Base-by-base conservation (phyloP, 169 alveolate genomes). In the Eimeria necatrix region DNA sequence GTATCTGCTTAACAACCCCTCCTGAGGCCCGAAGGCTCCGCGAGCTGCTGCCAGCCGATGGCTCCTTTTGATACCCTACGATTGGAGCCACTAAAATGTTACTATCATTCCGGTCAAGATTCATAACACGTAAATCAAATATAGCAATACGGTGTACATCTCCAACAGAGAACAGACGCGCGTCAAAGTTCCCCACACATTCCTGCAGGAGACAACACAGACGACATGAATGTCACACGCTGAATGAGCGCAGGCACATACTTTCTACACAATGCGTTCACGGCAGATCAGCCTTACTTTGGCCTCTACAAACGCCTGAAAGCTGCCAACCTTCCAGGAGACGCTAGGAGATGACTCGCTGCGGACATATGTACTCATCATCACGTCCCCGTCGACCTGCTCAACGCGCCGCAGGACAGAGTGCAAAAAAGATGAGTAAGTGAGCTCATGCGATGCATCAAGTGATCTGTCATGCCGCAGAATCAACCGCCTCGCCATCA, bases 71-170 rank as follows among this genome's bases (percentile, higher is more conserved):
- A 87, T 85, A 83, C 10, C 95, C 95, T 52, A 96, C 83, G 68
- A 96, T 80, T 53, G 97, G 97, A 24, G 97, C 96, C 68, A 99
- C 99, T 81, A 99, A 97, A 71, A 99, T 99, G 95, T 99, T 99
- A 60, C 99, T 99, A 95, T 99, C 99, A 96, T 99, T 99, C 91
- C 99, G 96, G 96, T 99, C 99, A 84, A 99, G 97, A 95, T 99
- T 99, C 94, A 98, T 96, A n/a, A 99, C 98, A 76, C 99, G 97
- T 32, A 99, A 97, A 96, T 99, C 99, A 61, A 99, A 97, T 78
- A 99, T 98, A 16, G 98, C 99, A 53, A 99, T 99, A 85, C 98
- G 98, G 90, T 99, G 99, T 26, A 99, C 99, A 96, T 99, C 99
- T 68, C 98, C 98, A 22, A 98, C 97, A n/a, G 99, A 94, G 96